phyloP scores from a whole-genome alignment of 2,329 filamentous ascomycete species.

The Penicillium sp. region DNA sequence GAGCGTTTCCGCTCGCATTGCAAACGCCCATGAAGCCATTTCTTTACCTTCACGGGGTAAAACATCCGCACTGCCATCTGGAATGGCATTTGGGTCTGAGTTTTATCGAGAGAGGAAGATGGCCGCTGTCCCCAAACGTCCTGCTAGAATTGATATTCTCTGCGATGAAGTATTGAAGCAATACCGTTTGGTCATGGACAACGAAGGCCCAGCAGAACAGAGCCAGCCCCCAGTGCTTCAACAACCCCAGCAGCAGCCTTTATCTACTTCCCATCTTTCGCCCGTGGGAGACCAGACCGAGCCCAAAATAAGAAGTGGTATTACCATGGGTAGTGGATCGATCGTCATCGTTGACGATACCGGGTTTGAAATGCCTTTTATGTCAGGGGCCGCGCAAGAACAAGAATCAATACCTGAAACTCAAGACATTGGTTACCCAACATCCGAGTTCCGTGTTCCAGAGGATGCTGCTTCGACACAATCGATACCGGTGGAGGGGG shows the following conservation, averaged over 20 bases:
- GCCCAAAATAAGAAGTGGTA: constrained; percentile 50
- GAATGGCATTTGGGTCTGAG: constrained; percentile 49
- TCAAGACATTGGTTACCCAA: background rate
- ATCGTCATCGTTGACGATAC: constrained; percentile 82
- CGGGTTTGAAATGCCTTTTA: constrained; percentile 39
- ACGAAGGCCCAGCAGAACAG: constrained; percentile 11
- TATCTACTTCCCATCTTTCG: background rate
- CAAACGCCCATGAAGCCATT: constrained; percentile 36
- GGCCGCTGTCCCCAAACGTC: constrained; percentile 42
- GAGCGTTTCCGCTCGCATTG: constrained; percentile 35
- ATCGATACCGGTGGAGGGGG: constrained; percentile 26
- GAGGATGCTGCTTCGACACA: constrained; percentile 19
- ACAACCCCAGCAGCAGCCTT: constrained; percentile 8
- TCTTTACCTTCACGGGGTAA: constrained; percentile 33
- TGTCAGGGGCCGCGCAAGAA: constrained; percentile 39
- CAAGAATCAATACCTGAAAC: constrained; percentile 6
- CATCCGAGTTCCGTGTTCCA: background rate
- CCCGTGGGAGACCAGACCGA: constrained; percentile 24
- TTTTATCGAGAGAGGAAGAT: constrained; percentile 44
- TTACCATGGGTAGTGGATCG: constrained; percentile 82
- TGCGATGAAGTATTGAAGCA: constrained; percentile 77
- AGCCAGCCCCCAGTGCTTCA: constrained; percentile 9
- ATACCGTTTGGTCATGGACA: constrained; percentile 70
- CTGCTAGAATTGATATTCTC: constrained; percentile 75
- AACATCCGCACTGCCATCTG: constrained; percentile 45